phyloP scores from a whole-genome alignment of 2,329 filamentous ascomycete genomes.

The Teratosphaeriaceae sp. region DNA sequence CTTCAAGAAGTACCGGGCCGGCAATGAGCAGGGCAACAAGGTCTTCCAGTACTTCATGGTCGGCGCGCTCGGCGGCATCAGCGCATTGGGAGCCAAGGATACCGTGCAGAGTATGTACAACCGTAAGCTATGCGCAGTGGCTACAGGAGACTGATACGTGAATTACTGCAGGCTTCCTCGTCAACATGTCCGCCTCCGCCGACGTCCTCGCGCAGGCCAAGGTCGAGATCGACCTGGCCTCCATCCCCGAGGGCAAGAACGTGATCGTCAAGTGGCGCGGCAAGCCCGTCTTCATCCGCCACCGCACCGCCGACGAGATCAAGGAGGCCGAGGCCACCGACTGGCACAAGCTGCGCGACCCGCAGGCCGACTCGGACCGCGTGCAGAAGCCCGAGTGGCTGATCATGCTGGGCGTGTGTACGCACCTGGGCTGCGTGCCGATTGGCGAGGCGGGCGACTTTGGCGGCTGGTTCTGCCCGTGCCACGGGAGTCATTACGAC shows the following conservation, averaged over 20 bases:
- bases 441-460: constrained; percentile 98
- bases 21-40: constrained; percentile 65
- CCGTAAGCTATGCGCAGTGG: background rate
- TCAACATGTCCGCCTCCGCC: constrained; percentile 99
- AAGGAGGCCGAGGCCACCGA: constrained; percentile 87
- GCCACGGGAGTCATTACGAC: constrained; percentile 99
- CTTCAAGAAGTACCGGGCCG: constrained; percentile 79
- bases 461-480: constrained; percentile 99
- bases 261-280: constrained; percentile 99
- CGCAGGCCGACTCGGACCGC: constrained; percentile 83
- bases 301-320: constrained; percentile 91
- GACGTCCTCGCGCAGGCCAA: constrained; percentile 99
- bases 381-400: constrained; percentile 99
- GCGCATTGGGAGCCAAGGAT: constrained; percentile 91
- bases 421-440: constrained; percentile 96
- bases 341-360: constrained; percentile 78
- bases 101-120: constrained; percentile 81
- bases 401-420: constrained; percentile 99
- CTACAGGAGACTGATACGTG: background rate
- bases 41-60: constrained; percentile 98
- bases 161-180: constrained; percentile 99
- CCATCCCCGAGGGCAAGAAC: constrained; percentile 99
- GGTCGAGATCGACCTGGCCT: constrained; percentile 88
- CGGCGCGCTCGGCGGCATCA: constrained; percentile 85
- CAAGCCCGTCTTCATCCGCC: constrained; percentile 99